Percentiles rank a stretch among this genome's conserved stretches.
Evolutionary conservation across 2,329 filamentous ascomycete genomes (phyloP).

Genomic region (Aspergillus sp.): DNA sequence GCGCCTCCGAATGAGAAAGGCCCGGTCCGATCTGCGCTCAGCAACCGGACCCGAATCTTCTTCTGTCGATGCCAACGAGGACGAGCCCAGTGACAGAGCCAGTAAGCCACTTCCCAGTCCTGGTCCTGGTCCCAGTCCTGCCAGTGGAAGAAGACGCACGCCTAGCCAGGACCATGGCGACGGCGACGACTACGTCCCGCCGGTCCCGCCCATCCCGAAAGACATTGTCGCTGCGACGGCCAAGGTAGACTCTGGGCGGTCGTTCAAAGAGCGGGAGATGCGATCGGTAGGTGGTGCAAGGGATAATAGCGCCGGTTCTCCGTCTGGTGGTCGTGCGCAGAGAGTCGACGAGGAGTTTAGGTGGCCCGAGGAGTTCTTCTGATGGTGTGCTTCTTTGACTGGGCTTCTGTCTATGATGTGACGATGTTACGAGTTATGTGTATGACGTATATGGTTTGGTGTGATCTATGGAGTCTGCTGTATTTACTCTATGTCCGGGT

Average conservation of each 20-base stretch:
- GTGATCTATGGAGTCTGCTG: too few relatives aligned
- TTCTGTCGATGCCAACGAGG: slow-evolving; percentile 10
- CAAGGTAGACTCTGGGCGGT: slow-evolving; percentile 15
- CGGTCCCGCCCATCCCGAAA: slow-evolving; percentile 32
- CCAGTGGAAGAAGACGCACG: too few relatives aligned
- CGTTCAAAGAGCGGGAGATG: slow-evolving; percentile 14
- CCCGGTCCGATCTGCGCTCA: slow-evolving; percentile 13
- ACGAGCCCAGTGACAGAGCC: slow-evolving; percentile 8
- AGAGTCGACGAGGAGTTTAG: slow-evolving; percentile 18
- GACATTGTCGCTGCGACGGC: slow-evolving; percentile 21
- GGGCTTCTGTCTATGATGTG: background rate
- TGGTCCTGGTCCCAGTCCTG: too few relatives aligned
- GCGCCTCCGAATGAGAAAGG: slow-evolving; percentile 16
- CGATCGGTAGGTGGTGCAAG: slow-evolving; percentile 2
- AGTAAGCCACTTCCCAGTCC: too few relatives aligned
- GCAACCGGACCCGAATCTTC: slow-evolving; percentile 6
- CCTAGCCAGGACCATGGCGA: too few relatives aligned
- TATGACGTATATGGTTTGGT: too few relatives aligned
- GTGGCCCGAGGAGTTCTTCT: slow-evolving; percentile 39
- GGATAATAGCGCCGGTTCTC: slow-evolving; percentile 3
- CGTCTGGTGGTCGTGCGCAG: slow-evolving; percentile 4
- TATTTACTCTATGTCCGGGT: too few relatives aligned
- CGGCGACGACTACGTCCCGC: slow-evolving; percentile 27
- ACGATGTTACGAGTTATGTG: too few relatives aligned
- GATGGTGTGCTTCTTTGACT: slow-evolving; percentile 4